Evolutionary conservation across 768 basidiomycete species (phyloP).

Genomic region (Stropharia rugosoannulata): DNA sequence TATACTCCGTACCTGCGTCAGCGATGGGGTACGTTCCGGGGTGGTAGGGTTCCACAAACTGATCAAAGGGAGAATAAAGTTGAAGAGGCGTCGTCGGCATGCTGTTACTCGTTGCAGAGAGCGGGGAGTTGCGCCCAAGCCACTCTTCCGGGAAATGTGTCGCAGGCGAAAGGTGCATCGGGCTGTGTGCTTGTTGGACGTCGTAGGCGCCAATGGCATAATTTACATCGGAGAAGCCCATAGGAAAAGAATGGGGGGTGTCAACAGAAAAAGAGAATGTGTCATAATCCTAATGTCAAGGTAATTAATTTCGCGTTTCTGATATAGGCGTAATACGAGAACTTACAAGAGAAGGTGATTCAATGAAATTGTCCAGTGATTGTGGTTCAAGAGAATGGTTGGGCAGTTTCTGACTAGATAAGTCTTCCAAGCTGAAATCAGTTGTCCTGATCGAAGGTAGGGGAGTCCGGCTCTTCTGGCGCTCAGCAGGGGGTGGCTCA

Average conservation of each 20-base stretch:
- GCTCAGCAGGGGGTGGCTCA: neutral
- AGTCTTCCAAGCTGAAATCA: slow-evolving; percentile 1
- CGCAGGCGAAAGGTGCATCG: slow-evolving; percentile 31
- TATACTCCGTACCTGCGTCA: slow-evolving; percentile 23
- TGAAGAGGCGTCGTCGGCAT: slow-evolving; percentile 41
- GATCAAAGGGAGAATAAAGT: slow-evolving; percentile 22
- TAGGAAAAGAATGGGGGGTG: slow-evolving; percentile 12
- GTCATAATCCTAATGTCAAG: slow-evolving; percentile 31
- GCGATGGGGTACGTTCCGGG: slow-evolving; percentile 16
- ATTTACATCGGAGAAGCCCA: slow-evolving; percentile 15
- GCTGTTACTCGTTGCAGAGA: slow-evolving; percentile 32
- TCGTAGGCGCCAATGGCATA: slow-evolving; percentile 16
- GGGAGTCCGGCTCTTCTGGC: slow-evolving; percentile 4
- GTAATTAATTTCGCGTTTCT: neutral
- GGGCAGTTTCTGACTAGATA: neutral
- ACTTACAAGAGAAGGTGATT: slow-evolving; percentile 47
- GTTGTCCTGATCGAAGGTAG: slow-evolving; percentile 3
- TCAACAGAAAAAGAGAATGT: slow-evolving; percentile 38
- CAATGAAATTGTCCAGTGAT: slow-evolving; percentile 31
- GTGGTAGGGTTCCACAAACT: slow-evolving; percentile 18
- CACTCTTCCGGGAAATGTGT: slow-evolving; percentile 39
- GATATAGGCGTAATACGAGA: neutral
- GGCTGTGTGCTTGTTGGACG: neutral
- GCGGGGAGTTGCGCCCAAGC: slow-evolving; percentile 42
- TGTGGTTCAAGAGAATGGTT: slow-evolving; percentile 23